A percentile compares a stretch with the other conserved stretches of the same genome.
Conservation (phyloP, 768 basidiomycete genomes). For the Rubroboletus satanas region DNA sequence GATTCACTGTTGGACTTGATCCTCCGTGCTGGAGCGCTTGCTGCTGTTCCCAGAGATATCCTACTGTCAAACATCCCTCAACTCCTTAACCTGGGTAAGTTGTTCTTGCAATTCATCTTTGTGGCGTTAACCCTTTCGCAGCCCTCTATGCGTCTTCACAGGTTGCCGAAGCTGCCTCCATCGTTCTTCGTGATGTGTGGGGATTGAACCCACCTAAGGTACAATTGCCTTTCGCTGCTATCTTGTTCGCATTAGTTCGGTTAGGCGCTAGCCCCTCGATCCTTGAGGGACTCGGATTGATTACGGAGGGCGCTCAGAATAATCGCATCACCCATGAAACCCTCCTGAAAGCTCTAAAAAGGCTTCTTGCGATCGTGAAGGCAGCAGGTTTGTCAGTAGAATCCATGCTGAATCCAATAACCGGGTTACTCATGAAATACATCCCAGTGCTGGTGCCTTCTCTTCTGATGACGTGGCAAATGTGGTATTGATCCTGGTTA, state of each 20-base stretch:
- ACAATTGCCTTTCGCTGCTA: slow-evolving; percentile 33
- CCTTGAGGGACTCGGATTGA: slow-evolving; percentile 36
- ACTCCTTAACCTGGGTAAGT: slow-evolving; percentile 42
- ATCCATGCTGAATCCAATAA: neutral
- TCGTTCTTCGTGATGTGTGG: slow-evolving; percentile 36
- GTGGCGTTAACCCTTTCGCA: slow-evolving; percentile 10
- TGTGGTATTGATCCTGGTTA: slow-evolving; percentile 45
- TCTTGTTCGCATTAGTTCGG: slow-evolving; percentile 37
- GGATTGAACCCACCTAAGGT: slow-evolving; percentile 11
- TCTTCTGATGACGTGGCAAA: slow-evolving; percentile 44
- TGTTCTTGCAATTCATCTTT: neutral
- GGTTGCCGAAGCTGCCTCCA: slow-evolving; percentile 30
- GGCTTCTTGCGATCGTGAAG: slow-evolving; percentile 41
- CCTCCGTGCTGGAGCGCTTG: slow-evolving; percentile 42
- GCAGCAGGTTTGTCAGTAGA: slow-evolving; percentile 45
- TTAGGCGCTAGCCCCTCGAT: slow-evolving; percentile 43
- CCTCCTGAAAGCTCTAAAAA: slow-evolving; percentile 36
- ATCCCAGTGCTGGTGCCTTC: slow-evolving; percentile 31
- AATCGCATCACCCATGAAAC: slow-evolving; percentile 14
- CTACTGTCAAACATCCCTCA: slow-evolving; percentile 34
- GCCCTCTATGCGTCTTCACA: slow-evolving; percentile 24
- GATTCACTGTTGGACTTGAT: slow-evolving; percentile 34
- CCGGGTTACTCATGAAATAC: neutral
- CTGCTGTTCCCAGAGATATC: slow-evolving; percentile 29
- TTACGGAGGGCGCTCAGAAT: slow-evolving; percentile 4